Evolutionary conservation across 129 eudicot genomes (phyloP), one percentile per base, ranked within the genome.

Genomic region (Centaurea solstitialis): DNA sequence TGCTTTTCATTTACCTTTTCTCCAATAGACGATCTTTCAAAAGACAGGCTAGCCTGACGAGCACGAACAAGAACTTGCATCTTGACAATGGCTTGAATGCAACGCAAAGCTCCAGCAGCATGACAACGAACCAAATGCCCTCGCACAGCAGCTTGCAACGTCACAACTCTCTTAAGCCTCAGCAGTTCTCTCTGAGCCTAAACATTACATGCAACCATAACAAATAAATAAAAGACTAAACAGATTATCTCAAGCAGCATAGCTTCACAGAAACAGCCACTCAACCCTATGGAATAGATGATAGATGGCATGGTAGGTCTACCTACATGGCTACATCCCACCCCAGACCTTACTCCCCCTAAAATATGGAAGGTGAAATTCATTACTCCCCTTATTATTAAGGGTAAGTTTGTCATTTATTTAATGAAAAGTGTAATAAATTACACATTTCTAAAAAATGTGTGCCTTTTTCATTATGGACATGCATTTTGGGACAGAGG

Each of bases 101-200:
- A 94, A 35, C 92, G 93, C 69, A 94, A 90, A 81, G 91, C 86
- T 86, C 95, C 98, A 70, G 92, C 89, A 75, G 97, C 98, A 83
- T 83, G 88, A 43, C 91, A 87, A 37, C 98, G 90, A 78, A 89
- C 98, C 77, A 94, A 86, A 85, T 94, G 97, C 39, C 98, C 98
- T 47, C 98, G 86, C 30, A 94, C 87, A 33, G 85, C 97, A 86
- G 98, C 98, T 92, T 94, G 98, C 81, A 94, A 77, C 76, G 85
- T 86, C 66, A 89, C 85, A 70, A 77, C 62, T 15, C 81, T 86
- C 79, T 87, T 86, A 66, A 78, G 88, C 81, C 88, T 85, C 86
- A 85, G 7, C 53, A 90, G 79, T 70, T 77, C 78, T 81, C 66
- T 88, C 65, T 80, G 88, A 72, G 94, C 97, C 98, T 94, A 88